Percentiles rank a stretch among this genome's conserved stretches.
phyloP scores from a whole-genome alignment of 2,329 filamentous ascomycete species.

The Zymoseptoria passerinii region DNA sequence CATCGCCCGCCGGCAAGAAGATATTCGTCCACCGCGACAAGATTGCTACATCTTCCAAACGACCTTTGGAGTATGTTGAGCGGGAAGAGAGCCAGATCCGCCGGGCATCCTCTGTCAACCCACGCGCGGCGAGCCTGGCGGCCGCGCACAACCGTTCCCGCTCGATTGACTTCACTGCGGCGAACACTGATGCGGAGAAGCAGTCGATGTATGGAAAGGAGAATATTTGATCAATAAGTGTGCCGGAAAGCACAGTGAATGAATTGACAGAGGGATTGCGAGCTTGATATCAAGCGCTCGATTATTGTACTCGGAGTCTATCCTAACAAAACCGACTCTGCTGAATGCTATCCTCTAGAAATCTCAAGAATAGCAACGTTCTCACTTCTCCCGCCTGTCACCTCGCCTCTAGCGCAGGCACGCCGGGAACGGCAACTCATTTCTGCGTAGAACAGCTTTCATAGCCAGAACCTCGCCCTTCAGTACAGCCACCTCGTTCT shows the following conservation, averaged over 20 bases:
- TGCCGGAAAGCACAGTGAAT: background rate
- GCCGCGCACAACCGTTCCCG: slow-evolving; percentile 4
- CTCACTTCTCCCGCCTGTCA: background rate
- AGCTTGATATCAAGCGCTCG: background rate
- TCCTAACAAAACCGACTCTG: background rate
- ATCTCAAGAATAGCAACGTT: background rate
- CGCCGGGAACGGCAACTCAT: slow-evolving; percentile 14
- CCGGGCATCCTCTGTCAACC: slow-evolving; percentile 31
- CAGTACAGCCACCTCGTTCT: slow-evolving; percentile 21
- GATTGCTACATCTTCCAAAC: slow-evolving; percentile 38
- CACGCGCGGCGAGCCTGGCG: slow-evolving; percentile 18
- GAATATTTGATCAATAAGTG: slow-evolving; percentile 4
- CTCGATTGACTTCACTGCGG: background rate
- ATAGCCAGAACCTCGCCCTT: slow-evolving; percentile 23
- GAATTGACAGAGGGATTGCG: background rate
- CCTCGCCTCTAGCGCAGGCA: slow-evolving; percentile 15
- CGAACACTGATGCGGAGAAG: background rate
- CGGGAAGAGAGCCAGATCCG: slow-evolving; percentile 35
- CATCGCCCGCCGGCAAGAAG: slow-evolving; percentile 11
- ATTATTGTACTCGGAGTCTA: too few species aligned
- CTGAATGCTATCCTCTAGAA: background rate
- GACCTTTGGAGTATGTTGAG: slow-evolving; percentile 43
- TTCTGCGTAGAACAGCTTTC: slow-evolving; percentile 19
- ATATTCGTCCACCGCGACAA: slow-evolving; percentile 43
- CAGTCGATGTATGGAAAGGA: slow-evolving; percentile 2